Conservation (phyloP, 768 basidiomycete species). For the Lentinula sp. region DNA sequence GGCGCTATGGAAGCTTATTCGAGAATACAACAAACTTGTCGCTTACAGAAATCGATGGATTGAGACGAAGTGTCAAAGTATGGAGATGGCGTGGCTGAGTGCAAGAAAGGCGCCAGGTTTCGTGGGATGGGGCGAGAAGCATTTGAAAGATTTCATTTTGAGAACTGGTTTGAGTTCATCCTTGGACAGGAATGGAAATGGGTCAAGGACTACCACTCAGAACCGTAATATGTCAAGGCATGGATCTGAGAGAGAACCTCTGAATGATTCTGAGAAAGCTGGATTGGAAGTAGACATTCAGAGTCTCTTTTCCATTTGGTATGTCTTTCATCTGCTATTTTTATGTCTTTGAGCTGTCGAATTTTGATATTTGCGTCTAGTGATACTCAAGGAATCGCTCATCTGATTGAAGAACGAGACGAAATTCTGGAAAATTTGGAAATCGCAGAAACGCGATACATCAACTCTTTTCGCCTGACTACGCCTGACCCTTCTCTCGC, state of each 20-base stretch:
- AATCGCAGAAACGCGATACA: conserved; percentile 74
- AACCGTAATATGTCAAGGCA: conserved; percentile 21
- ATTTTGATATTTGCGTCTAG: conserved; percentile 26
- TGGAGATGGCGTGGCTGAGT: conserved; percentile 75
- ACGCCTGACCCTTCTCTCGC: conserved; percentile 70
- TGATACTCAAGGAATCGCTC: conserved; percentile 60
- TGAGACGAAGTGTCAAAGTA: conserved; percentile 54
- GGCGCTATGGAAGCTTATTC: conserved; percentile 55
- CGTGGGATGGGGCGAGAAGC: conserved; percentile 66
- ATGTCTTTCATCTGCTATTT: conserved; percentile 5
- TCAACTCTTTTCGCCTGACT: conserved; percentile 65
- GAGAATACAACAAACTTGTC: conserved; percentile 54
- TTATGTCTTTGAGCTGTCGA: not conserved
- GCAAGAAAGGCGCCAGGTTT: conserved; percentile 60
- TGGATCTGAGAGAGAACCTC: conserved; percentile 20
- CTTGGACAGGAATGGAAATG: conserved; percentile 30
- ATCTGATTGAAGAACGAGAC: conserved; percentile 71
- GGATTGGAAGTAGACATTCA: conserved; percentile 59
- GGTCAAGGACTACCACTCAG: conserved; percentile 13
- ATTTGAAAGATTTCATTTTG: conserved; percentile 61
- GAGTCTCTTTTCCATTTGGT: conserved; percentile 74
- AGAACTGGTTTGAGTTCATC: conserved; percentile 62
- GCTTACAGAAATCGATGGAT: conserved; percentile 56
- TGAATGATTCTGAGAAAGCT: conserved; percentile 35
- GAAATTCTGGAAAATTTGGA: conserved; percentile 75